Base-by-base conservation (phyloP, 208 protist species). In the Porcisia deanei region DNA sequence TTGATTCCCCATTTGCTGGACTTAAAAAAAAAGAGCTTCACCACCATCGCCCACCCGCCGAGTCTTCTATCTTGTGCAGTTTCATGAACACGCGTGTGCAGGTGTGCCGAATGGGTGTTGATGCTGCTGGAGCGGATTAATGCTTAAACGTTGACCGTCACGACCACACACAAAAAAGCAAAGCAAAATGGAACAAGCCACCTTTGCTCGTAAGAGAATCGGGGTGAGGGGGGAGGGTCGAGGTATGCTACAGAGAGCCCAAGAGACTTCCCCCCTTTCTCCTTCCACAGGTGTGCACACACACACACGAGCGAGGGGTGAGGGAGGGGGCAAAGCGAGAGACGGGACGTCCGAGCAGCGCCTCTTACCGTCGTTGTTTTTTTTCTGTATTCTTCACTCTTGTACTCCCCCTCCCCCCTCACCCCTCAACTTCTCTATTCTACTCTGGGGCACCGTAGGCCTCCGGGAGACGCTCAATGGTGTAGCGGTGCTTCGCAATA, bases 381-480 rank as follows among this genome's bases (percentile, higher is more conserved):
- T 54, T 41, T 64, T 30, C 3, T 22, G 14, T 8, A 30, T 43
- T 22, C 34, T 12, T 14, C 0, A 60, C 8, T 8, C 57, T 22
- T n/a, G 16, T n/a, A 22, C n/a, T 3, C 6, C 1, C 20, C 10
- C 43, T 37, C 64, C 18, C 64, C 43, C 20, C 20, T 34, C n/a
- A n/a, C n/a, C n/a, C 6, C 64, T 68, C 64, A 30, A 7, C 43
- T 20, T 53, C 30, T 30, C 57, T 60, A 7, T 41, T 53, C 47
- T 73, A 88, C 43, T 76, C 55, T 12, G 92, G 85, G 1, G 94
- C 94, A 30, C 94, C 94, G 71, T 92, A 97, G 14, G 93, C 98
- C 64, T 99, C 99, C 9, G 99, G 99, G 75, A 99, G 88, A 37
- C 99, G 87, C 83, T 99, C 99, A 77, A 99, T 98, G 20, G 94